Conservation (phyloP, 2,329 filamentous ascomycete species). For the Ceratocystis alfenasii region DNA sequence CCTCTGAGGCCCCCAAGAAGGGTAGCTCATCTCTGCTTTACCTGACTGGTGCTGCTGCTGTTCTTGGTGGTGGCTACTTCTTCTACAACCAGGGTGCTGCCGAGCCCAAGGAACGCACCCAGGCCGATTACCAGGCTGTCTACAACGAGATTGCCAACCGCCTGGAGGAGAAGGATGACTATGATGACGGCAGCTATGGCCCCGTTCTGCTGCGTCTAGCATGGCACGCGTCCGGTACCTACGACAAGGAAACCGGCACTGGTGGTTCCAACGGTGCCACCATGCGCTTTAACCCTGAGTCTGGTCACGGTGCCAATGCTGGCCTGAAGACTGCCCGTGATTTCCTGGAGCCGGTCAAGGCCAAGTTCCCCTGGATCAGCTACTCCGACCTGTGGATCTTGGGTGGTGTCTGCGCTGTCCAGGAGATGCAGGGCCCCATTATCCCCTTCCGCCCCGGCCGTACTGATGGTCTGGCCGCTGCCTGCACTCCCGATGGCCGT, state of each 20-base stretch:
- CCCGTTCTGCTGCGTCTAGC: conserved; percentile 82
- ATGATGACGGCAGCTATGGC: conserved; percentile 92
- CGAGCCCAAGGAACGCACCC: conserved; percentile 51
- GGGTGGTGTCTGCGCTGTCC: conserved; percentile 69
- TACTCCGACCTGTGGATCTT: conserved; percentile 98
- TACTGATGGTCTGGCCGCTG: conserved; percentile 61
- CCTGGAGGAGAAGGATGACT: conserved; percentile 82
- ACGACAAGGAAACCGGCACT: conserved; percentile 73
- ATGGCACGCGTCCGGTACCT: conserved; percentile 91
- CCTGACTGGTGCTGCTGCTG: conserved; percentile 46
- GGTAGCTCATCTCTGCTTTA: conserved; percentile 42
- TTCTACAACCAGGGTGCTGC: conserved; percentile 48
- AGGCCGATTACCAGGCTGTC: conserved; percentile 88
- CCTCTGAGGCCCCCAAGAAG: conserved; percentile 51
- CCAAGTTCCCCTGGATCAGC: conserved; percentile 83
- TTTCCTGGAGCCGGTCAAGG: conserved; percentile 85
- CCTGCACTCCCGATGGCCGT: conserved; percentile 89
- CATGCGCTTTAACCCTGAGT: conserved; percentile 88
- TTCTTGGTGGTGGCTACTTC: conserved; percentile 53
- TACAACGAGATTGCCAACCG: conserved; percentile 74
- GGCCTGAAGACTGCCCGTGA: conserved; percentile 76
- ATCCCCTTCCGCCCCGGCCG: conserved; percentile 86
- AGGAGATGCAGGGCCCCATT: conserved; percentile 85
- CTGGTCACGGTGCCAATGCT: conserved; percentile 84
- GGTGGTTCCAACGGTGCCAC: conserved; percentile 93